Conservation (phyloP, 805 yeast species). For the Saccharomycopsis selenospora region DNA sequence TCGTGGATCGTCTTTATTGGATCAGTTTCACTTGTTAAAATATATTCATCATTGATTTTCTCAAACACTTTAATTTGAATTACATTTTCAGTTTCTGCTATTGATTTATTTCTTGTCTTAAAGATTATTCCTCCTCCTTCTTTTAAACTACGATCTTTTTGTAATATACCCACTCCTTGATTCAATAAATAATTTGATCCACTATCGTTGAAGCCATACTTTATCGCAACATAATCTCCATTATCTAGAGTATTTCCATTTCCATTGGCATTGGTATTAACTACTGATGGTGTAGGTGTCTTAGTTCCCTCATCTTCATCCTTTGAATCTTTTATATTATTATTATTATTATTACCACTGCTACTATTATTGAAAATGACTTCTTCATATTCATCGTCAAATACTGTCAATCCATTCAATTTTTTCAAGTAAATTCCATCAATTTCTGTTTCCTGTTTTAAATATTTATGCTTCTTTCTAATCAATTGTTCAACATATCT, state of each 20-base stretch:
- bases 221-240: constrained; percentile 60
- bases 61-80: constrained; percentile 55
- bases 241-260: constrained; percentile 27
- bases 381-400: constrained; percentile 2
- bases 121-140: constrained; percentile 40
- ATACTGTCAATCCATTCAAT: constrained; percentile 23
- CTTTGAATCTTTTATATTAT: no score
- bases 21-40: constrained; percentile 51
- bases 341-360: no score
- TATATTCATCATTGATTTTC: constrained; percentile 42
- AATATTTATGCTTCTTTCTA: constrained; percentile 40
- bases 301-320: no score
- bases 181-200: constrained; percentile 69
- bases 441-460: constrained; percentile 46
- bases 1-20: neutral
- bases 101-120: constrained; percentile 29
- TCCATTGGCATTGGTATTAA: no score
- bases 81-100: constrained; percentile 37
- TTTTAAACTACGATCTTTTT: constrained; percentile 34
- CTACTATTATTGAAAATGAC: neutral
- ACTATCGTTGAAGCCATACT: constrained; percentile 86
- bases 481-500: constrained; percentile 47
- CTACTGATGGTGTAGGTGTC: no score
- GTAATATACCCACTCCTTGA: constrained; percentile 67
- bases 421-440: constrained; percentile 69